A percentile compares a stretch with the other conserved stretches of the same genome.
phyloP scores from a whole-genome alignment of 345 rosid species.

The Orychophragmus violaceus region DNA sequence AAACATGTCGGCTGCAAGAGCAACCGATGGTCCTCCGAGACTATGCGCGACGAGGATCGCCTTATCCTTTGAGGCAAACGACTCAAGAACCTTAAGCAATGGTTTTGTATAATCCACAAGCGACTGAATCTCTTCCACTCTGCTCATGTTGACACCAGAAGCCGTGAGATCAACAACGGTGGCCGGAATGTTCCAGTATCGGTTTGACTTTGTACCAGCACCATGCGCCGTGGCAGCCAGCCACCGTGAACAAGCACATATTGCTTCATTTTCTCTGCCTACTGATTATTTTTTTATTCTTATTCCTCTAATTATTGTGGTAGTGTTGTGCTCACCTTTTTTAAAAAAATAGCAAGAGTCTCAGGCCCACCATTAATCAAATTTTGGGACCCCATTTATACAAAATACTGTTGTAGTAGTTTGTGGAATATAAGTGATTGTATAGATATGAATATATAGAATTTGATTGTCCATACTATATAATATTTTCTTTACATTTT shows the following conservation, averaged over 20 bases:
- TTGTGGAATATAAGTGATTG: no score
- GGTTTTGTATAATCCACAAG: constrained; percentile 42
- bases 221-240: constrained; percentile 56
- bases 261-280: constrained; percentile 28
- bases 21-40: constrained; percentile 43
- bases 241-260: constrained; percentile 38
- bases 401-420: no score
- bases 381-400: no score
- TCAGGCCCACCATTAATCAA: no score
- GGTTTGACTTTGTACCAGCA: constrained; percentile 64
- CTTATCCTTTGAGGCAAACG: constrained; percentile 30
- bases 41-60: constrained; percentile 66
- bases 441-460: no score
- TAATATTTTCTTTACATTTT: no score
- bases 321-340: no score
- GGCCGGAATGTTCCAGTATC: constrained; percentile 38
- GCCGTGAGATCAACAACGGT: constrained; percentile 49
- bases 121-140: constrained; percentile 37
- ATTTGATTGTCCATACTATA: no score
- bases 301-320: not conserved
- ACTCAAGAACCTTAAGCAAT: constrained; percentile 37
- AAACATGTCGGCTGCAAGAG: constrained; percentile 41
- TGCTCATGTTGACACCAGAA: constrained; percentile 40
- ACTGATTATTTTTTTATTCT: not conserved
- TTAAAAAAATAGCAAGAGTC: no score